Evolutionary conservation across 2,329 filamentous ascomycete species (phyloP).

Genomic region (Sclerotinia glacialis): DNA sequence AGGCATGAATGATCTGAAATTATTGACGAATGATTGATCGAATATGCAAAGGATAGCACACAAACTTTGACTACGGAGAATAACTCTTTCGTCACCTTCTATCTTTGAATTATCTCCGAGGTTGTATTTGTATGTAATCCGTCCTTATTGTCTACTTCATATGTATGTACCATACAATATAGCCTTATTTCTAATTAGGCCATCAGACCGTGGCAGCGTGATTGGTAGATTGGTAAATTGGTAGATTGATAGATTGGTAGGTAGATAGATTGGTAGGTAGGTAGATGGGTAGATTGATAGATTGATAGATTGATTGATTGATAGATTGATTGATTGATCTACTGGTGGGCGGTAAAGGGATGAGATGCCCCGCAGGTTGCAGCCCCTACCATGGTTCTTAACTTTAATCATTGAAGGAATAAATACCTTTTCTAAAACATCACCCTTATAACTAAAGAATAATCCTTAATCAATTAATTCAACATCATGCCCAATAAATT

Average conservation of each 20-base stretch:
- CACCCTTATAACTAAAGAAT: not conserved
- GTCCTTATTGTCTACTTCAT: no score
- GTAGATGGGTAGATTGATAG: not conserved
- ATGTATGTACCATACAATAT: not conserved
- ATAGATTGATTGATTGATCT: conserved; percentile 3
- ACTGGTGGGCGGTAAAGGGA: conserved; percentile 8
- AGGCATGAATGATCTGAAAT: not conserved
- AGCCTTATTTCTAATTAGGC: not conserved
- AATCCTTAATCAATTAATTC: conserved; percentile 5
- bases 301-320: no score
- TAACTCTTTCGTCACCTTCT: conserved; percentile 13
- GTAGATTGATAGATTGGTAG: not conserved
- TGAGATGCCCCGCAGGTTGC: not conserved
- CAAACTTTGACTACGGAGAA: not conserved
- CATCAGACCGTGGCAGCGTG: not conserved
- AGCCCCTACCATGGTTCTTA: not conserved
- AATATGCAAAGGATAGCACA: conserved; percentile 17
- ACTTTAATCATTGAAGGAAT: not conserved
- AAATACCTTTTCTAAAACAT: not conserved
- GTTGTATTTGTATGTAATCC: not conserved
- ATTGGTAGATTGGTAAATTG: no score
- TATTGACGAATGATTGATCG: conserved; percentile 11
- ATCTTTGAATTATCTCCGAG: not conserved
- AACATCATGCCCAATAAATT: conserved; percentile 22
- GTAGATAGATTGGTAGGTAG: no score